Percentiles rank a stretch among this genome's conserved stretches.
These are phyloP conservation scores for Umbellularia californica DNA, from an alignment of 164 flowering plant species.

Conservation along the genomic window DNA sequence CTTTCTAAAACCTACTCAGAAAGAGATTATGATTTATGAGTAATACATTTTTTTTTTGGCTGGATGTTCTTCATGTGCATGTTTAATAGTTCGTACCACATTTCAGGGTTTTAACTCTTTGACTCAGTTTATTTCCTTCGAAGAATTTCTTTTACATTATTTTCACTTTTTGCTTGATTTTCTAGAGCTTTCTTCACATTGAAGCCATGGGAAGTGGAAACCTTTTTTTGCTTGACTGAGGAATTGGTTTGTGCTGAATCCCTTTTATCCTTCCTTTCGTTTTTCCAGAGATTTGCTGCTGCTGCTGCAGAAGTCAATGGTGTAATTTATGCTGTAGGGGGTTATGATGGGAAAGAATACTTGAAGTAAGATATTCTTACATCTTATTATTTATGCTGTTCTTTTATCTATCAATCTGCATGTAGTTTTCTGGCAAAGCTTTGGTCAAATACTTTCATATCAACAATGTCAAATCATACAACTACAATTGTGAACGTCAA, in stretches of 20 bases:
- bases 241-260: background rate
- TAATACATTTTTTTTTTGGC: background rate
- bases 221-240: background rate
- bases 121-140: background rate
- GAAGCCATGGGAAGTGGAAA: background rate
- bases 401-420: background rate
- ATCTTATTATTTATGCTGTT: background rate
- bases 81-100: background rate
- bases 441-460: background rate
- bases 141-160: background rate
- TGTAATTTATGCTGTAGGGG: slow-evolving; percentile 78
- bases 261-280: background rate
- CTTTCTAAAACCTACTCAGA: background rate
- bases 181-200: background rate
- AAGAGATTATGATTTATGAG: background rate
- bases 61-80: background rate
- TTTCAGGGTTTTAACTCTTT: background rate
- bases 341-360: slow-evolving; percentile 77
- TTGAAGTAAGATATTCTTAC: slow-evolving; percentile 43
- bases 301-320: slow-evolving; percentile 76
- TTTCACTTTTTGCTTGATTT: background rate
- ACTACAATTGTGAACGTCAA: background rate
- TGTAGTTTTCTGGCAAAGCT: background rate
- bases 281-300: slow-evolving; percentile 69
- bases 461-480: background rate